Percentiles rank a stretch among this genome's conserved stretches.
phyloP scores from a whole-genome alignment of 139 green algal species.

The Chlorella sp. region DNA sequence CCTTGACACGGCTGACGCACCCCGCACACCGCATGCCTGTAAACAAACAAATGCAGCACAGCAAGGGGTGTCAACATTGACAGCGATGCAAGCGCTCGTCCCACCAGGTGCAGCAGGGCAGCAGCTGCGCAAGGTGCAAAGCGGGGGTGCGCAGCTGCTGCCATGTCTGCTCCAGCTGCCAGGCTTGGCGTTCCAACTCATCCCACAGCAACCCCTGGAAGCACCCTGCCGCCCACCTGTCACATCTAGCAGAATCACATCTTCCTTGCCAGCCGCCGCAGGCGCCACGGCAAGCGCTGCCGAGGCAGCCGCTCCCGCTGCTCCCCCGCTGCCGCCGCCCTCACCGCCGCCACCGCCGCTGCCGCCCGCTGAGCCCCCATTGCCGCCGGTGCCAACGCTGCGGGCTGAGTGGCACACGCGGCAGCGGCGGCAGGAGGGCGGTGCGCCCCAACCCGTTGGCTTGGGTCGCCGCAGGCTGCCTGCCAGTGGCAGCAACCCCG shows the following conservation, averaged over 20 bases:
- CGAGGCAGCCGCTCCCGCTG: neutral
- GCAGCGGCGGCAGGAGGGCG: conserved; percentile 4
- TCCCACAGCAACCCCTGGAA: neutral
- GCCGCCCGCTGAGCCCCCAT: neutral
- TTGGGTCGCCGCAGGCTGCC: neutral
- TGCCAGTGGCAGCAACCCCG: neutral
- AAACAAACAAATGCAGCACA: neutral
- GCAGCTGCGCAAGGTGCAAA: neutral
- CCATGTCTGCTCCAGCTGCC: neutral
- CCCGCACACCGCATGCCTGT: conserved; percentile 91
- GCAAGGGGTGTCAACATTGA: neutral
- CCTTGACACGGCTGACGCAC: conserved; percentile 81
- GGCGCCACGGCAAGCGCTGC: neutral
- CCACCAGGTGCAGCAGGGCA: neutral
- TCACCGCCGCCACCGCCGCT: neutral
- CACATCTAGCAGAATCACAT: conserved; percentile 85
- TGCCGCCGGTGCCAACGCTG: neutral
- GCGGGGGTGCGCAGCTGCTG: too few relatives aligned
- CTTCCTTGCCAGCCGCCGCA: conserved; percentile 42
- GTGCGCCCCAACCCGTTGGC: neutral
- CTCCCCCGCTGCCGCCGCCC: neutral
- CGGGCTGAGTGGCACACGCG: neutral
- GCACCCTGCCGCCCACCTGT: conserved; percentile 61
- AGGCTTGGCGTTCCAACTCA: neutral
- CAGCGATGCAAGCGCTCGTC: neutral